These are phyloP conservation scores for Arachnomyces sp. DNA, from an alignment of 2,329 filamentous ascomycete genomes.

Conservation along the genomic window DNA sequence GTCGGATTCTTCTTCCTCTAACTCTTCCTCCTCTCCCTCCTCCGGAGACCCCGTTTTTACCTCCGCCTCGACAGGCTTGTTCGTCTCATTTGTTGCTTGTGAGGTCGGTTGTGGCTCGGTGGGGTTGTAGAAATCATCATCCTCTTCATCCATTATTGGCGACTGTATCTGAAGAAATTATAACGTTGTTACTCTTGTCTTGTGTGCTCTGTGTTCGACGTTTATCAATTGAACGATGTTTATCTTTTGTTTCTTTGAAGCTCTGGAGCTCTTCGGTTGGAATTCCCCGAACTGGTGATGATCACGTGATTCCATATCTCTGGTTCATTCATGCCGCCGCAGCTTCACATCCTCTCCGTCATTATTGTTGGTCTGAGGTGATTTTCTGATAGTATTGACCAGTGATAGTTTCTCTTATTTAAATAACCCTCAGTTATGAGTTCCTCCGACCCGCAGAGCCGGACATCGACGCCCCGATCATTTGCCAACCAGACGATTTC, in stretches of 20 bases:
- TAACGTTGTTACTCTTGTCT: not conserved
- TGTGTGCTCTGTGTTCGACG: too few relatives aligned
- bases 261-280: conserved; percentile 1
- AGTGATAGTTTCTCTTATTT: conserved; percentile 8
- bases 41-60: conserved; percentile 27
- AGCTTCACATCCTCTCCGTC: too few relatives aligned
- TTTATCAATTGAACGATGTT: conserved; percentile 8
- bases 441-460: conserved; percentile 29
- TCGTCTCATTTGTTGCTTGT: conserved; percentile 18
- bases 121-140: conserved; percentile 40
- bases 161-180: conserved; percentile 1
- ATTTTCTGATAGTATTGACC: conserved; percentile 15
- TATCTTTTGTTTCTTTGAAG: conserved; percentile 5
- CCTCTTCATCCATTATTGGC: conserved; percentile 37
- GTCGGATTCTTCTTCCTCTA: conserved; percentile 35
- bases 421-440: conserved; percentile 7
- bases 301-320: too few relatives aligned
- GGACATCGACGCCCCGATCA: conserved; percentile 38
- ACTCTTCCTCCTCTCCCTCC: conserved; percentile 26
- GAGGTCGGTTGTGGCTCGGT: conserved; percentile 27
- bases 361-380: too few relatives aligned
- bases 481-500: conserved; percentile 71
- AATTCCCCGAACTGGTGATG: not conserved
- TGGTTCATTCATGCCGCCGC: too few relatives aligned
- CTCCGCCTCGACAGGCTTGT: conserved; percentile 16